Conservation (phyloP, 192 early-diverging fungal species). For the Neocallimastix lanati region DNA sequence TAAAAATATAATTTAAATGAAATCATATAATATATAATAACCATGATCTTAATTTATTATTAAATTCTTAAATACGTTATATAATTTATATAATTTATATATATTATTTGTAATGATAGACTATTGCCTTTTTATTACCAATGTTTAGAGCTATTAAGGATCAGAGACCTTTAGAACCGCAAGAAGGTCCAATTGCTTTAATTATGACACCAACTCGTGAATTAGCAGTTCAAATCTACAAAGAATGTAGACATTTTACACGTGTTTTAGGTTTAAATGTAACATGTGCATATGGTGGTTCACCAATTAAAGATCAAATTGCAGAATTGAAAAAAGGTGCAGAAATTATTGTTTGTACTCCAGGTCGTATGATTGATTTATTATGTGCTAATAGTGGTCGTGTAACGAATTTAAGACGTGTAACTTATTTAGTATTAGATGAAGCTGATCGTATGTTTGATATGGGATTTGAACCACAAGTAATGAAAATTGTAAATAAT, state of each 20-base stretch:
- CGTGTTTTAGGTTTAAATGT: conserved; percentile 67
- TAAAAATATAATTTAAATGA: no score
- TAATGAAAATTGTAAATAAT: conserved; percentile 87
- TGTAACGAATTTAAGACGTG: conserved; percentile 52
- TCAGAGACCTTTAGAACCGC: conserved; percentile 52
- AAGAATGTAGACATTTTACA: conserved; percentile 78
- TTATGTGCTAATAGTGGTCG: conserved; percentile 69
- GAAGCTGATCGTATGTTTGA: conserved; percentile 97
- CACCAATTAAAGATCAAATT: conserved; percentile 73
- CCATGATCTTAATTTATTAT: no score
- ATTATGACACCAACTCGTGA: conserved; percentile 90
- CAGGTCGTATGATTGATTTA: conserved; percentile 77
- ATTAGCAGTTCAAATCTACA: conserved; percentile 79
- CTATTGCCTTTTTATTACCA: conserved; percentile 78
- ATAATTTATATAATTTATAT: no score
- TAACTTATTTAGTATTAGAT: conserved; percentile 32
- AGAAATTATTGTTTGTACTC: conserved; percentile 84
- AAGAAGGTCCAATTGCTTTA: conserved; percentile 68
- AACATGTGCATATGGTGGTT: conserved; percentile 78
- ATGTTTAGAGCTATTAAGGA: conserved; percentile 92
- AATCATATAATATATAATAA: no score
- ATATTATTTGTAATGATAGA: no score
- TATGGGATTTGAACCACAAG: conserved; percentile 96
- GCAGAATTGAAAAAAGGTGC: conserved; percentile 74
- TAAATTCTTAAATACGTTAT: no score